Conservation (phyloP, 306 rosid species). For the Quercus dentata region DNA sequence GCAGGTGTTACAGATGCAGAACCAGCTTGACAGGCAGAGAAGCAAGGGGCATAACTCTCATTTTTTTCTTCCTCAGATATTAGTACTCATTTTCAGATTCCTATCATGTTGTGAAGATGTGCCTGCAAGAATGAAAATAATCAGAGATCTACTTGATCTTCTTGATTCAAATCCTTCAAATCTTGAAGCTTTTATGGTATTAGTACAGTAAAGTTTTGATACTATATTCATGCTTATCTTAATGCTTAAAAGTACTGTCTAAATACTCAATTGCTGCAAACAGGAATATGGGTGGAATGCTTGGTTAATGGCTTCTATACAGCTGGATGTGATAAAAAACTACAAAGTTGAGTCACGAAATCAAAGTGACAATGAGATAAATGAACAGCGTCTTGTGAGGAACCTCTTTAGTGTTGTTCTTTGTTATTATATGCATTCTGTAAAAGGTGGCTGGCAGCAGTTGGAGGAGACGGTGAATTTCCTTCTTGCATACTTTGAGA, state of each 20-base stretch:
- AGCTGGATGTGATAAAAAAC: slow-evolving; percentile 65
- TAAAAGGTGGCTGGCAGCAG: slow-evolving; percentile 98
- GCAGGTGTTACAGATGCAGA: slow-evolving; percentile 88
- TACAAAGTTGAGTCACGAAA: slow-evolving; percentile 40
- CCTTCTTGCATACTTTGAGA: slow-evolving; percentile 57
- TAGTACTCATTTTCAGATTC: slow-evolving; percentile 81
- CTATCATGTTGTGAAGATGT: slow-evolving; percentile 73
- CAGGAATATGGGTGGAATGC: slow-evolving; percentile 98
- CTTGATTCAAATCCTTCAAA: slow-evolving; percentile 93
- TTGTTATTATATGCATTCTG: slow-evolving; percentile 65
- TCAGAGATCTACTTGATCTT: slow-evolving; percentile 85
- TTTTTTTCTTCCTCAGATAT: slow-evolving; percentile 85
- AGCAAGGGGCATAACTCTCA: slow-evolving; percentile 69
- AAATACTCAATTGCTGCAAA: slow-evolving; percentile 23
- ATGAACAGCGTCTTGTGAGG: slow-evolving; percentile 60
- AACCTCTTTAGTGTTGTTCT: slow-evolving; percentile 79
- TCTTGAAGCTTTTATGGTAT: slow-evolving; percentile 97
- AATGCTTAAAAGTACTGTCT: slow-evolving; percentile 19
- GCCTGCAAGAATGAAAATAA: slow-evolving; percentile 60
- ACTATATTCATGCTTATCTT: slow-evolving; percentile 9
- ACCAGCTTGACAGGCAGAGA: slow-evolving; percentile 62
- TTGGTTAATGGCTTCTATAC: slow-evolving; percentile 72
- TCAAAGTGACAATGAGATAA: slow-evolving; percentile 43
- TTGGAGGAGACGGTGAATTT: slow-evolving; percentile 85
- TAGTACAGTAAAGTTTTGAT: slow-evolving; percentile 5